phyloP scores from a whole-genome alignment of 495 filamentous ascomycete species.

The Viridothelium virens region DNA sequence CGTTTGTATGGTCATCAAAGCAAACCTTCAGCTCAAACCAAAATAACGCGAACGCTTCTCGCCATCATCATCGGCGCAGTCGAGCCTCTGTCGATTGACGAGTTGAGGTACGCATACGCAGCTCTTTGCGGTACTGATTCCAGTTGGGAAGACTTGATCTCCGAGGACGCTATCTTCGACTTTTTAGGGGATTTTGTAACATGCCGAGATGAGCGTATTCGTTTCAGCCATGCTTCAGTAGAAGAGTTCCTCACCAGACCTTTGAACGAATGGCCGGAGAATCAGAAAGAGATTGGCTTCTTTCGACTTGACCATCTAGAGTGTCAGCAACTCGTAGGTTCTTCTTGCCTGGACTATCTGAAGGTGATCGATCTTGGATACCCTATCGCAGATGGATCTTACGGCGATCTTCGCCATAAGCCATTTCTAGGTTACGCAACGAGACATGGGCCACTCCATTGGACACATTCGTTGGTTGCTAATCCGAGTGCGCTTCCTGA shows the following conservation, averaged over 20 bases:
- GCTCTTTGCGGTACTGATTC: not conserved
- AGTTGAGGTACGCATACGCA: not conserved
- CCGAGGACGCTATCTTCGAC: not conserved
- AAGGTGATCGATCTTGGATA: not conserved
- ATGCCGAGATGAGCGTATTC: not conserved
- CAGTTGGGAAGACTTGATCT: conserved; percentile 1
- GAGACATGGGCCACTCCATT: not conserved
- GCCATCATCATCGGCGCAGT: not conserved
- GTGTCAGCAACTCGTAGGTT: not conserved
- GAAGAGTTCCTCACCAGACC: not conserved
- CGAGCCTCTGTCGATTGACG: not conserved
- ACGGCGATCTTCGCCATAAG: not conserved
- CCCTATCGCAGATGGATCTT: not conserved
- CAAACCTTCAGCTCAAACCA: conserved; percentile 1
- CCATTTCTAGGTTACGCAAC: not conserved
- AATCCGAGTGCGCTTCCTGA: not conserved
- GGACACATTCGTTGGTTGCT: not conserved
- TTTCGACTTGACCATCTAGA: not conserved
- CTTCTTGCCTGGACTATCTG: not conserved
- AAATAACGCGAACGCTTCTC: not conserved
- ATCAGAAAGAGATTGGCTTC: conserved; percentile 1
- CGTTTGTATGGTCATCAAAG: not conserved
- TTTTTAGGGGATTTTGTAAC: not conserved
- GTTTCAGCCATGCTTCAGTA: not conserved
- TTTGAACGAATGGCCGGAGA: not conserved